Evolutionary conservation across 768 basidiomycete genomes (phyloP), one percentile per base, ranked within the genome.

Genomic region (Boletus insuetus): DNA sequence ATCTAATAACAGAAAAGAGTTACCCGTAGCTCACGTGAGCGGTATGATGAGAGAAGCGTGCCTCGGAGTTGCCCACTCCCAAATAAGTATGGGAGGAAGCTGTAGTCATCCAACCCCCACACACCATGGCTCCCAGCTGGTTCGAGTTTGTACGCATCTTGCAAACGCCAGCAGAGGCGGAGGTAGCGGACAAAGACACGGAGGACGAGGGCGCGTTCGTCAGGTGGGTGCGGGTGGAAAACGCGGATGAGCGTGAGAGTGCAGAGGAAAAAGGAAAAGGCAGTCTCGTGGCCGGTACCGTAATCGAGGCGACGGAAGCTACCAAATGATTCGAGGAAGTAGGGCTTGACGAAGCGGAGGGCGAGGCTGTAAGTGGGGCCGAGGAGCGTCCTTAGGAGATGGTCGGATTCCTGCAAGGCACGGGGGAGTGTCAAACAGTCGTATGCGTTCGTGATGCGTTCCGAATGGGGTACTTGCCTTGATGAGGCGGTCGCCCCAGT

Each of bases 91-190:
- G 89, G 85, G 42, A 98, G 79, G 72, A 96, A 95, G 49, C 79
- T 81, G 51, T 88, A 96, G 68, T 97, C 95, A 64, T 98, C 95
- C 37, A 98, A 74, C 2, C 95, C 97, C 97, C 96, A 99, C 1
- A 98, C 96, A 5, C 97, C 97, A 67, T 98, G 95, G 58, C 91
- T 95, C 9, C 97, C 97, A 3, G 97, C 97, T 6, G 95, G 94
- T 71, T 98, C 96, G 11, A 99, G 83, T 46, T 79, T 83, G 69
- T 98, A 99, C 32, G 83, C 81, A 58, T 94, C 90, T 68, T 98
- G 94, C 16, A 98, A 77, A 53, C 79, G 81, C 84, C 91, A 94
- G 58, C 88, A 90, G 34, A 98, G 78, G 34, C 79, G 78, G 41
- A 94, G 73, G 68, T 99, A 99, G 42, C 88, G 83, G 26, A 81